Conservation (phyloP, 2,329 filamentous ascomycete species). For the Fusarium albosuccineum region DNA sequence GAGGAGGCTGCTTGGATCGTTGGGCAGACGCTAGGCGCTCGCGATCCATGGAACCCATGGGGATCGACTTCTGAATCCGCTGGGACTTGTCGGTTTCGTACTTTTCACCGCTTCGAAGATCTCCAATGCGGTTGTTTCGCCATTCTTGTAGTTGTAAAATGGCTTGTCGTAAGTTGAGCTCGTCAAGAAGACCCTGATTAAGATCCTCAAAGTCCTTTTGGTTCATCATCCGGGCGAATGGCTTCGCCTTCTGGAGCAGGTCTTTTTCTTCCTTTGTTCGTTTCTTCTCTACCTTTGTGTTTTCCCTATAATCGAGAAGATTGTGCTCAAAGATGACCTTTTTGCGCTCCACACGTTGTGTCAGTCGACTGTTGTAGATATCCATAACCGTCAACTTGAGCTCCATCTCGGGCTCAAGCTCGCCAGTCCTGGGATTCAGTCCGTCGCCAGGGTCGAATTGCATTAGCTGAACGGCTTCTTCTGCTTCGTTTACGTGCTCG, state of each 20-base stretch:
- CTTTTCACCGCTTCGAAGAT: constrained; percentile 87
- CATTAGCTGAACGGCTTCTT: constrained; percentile 98
- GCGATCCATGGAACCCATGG: constrained; percentile 88
- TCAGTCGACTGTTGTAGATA: constrained; percentile 94
- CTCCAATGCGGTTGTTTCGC: constrained; percentile 86
- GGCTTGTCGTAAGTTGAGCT: constrained; percentile 90
- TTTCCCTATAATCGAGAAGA: constrained; percentile 92
- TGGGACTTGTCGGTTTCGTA: constrained; percentile 90
- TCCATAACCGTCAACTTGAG: constrained; percentile 98
- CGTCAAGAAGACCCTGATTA: constrained; percentile 86
- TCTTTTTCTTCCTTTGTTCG: constrained; percentile 95
- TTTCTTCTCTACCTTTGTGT: constrained; percentile 91
- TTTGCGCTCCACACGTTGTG: constrained; percentile 91
- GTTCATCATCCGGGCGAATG: constrained; percentile 97
- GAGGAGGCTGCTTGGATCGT: constrained; percentile 74
- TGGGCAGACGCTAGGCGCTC: constrained; percentile 79
- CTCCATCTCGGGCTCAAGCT: constrained; percentile 95
- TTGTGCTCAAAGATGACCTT: constrained; percentile 97
- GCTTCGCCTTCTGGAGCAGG: constrained; percentile 91
- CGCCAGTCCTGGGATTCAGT: constrained; percentile 83
- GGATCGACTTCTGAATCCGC: constrained; percentile 76
- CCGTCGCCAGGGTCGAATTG: constrained; percentile 97
- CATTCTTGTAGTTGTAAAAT: constrained; percentile 94
- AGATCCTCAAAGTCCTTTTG: constrained; percentile 89
- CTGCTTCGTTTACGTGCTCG: constrained; percentile 96